Percentiles rank a stretch among this genome's conserved stretches.
These are phyloP conservation scores for Chlamydomonas eustigma DNA, from an alignment of 139 green algal genomes.

Conservation along the genomic window DNA sequence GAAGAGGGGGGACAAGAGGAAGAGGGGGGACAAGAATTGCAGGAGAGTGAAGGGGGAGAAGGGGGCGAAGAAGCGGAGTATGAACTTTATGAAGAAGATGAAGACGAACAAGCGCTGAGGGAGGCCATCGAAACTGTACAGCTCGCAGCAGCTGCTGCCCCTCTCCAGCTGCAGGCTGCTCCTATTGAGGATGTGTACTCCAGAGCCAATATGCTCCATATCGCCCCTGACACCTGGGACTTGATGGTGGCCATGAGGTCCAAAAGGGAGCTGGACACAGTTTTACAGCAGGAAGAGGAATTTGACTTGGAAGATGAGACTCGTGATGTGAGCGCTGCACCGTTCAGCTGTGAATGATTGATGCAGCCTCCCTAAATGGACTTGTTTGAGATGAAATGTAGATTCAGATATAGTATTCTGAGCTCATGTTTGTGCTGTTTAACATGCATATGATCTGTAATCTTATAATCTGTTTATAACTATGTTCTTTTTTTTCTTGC, in stretches of 20 bases:
- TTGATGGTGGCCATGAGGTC: neutral
- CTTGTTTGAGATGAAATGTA: too few species aligned
- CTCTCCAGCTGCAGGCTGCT: neutral
- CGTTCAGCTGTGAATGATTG: too few species aligned
- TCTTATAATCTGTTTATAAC: too few species aligned
- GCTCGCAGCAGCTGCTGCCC: too few species aligned
- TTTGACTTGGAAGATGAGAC: neutral
- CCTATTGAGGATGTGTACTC: neutral
- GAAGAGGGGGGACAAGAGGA: slow-evolving; percentile 2
- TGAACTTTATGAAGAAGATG: neutral
- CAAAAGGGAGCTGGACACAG: neutral
- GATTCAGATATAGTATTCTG: too few species aligned
- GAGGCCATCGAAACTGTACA: neutral
- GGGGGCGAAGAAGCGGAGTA: neutral
- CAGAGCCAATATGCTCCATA: neutral
- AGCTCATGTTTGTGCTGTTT: too few species aligned
- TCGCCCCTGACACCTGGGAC: neutral
- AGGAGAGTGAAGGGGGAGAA: slow-evolving; percentile 4
- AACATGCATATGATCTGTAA: too few species aligned
- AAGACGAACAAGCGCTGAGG: neutral
- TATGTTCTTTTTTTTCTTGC: neutral
- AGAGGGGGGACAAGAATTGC: neutral
- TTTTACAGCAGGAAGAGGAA: neutral
- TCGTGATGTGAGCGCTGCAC: neutral
- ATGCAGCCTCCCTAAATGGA: too few species aligned